A percentile compares a stretch with the other conserved stretches of the same genome.
phyloP scores from a whole-genome alignment of 805 yeast species.

The Ogataea pini region DNA sequence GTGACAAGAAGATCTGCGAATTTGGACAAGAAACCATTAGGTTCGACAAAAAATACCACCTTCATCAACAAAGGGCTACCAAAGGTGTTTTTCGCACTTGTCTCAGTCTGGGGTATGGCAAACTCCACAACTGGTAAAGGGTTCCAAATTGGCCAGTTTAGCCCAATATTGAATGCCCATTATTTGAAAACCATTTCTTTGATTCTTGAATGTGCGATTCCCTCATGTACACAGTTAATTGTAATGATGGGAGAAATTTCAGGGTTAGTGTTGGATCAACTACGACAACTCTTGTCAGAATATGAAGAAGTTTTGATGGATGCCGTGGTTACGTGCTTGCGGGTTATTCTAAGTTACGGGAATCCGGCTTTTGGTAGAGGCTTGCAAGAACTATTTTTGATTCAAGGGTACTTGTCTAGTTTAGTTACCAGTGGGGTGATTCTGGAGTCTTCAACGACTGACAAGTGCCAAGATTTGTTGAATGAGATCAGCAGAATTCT shows the following conservation, averaged over 20 bases:
- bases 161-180: conserved; percentile 56
- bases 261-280: conserved; percentile 27
- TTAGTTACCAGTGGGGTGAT: conserved; percentile 10
- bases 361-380: not conserved
- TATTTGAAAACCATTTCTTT: conserved; percentile 58
- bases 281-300: conserved; percentile 7
- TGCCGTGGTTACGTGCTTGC: conserved; percentile 15
- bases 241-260: conserved; percentile 62
- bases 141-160: conserved; percentile 52
- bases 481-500: not conserved
- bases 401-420: conserved; percentile 8
- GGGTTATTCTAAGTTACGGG: conserved; percentile 9
- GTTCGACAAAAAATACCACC: conserved; percentile 27
- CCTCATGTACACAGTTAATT: conserved; percentile 47
- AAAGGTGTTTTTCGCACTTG: conserved; percentile 54
- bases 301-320: conserved; percentile 17
- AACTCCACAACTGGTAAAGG: conserved; percentile 41
- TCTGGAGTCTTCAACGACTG: conserved; percentile 4
- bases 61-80: conserved; percentile 42
- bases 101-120: conserved; percentile 45
- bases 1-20: conserved; percentile 44
- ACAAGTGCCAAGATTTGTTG: conserved; percentile 5
- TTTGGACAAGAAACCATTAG: conserved; percentile 20
- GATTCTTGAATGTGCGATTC: conserved; percentile 59
- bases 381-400: conserved; percentile 7